Evolutionary conservation across 179 eudicot species (phyloP), one percentile per base, ranked within the genome.

Genomic region (Sideroxylon spinosum): DNA sequence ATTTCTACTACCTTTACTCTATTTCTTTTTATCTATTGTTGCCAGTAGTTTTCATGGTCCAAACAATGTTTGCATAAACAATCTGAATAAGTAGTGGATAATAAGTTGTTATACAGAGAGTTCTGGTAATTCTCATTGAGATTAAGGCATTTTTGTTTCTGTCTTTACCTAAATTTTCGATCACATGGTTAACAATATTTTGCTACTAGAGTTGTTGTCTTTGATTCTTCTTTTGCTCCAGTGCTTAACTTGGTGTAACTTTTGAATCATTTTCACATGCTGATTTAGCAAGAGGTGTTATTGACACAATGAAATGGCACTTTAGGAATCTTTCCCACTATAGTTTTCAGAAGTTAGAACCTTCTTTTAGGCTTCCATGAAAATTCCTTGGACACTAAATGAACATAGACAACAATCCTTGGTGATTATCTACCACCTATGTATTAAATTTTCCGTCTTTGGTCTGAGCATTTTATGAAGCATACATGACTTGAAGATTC

Each of bases 1-100:
- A 84, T 80, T 59, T 80, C 77, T 71, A 23, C 65, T 79, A 46
- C 74, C 76, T 75, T 70, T 66, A 76, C 74, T 73, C 20, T 74
- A 48, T 7, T 7, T 66, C 19, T 56, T 0, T 25, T 68, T 68
- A 2, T 68, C 12, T 59, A 25, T 56, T 13, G 63, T 46, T 52
- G 48, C 75, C 32, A 46, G n/a, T 77, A 61, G 19, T 10, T 26
- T n/a, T 71, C 11, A 23, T 3, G 25, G 22, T 32, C 55, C 55
- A 62, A 44, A 68, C 14, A 2, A 59, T 37, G 67, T 74, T n/a
- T 55, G 44, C 14, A 59, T 37, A 1, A 14, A 61, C 77, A 59
- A 63, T 74, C 19, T 59, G 76, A 74, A 29, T 11, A 56, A 59
- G 49, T 73, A 59, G 48, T 74, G 32, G 11, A 59, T 13, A 19